A percentile compares a stretch with the other conserved stretches of the same genome.
Conservation (phyloP, 2,329 filamentous ascomycete genomes). For the Phialemonium atrogriseum region DNA sequence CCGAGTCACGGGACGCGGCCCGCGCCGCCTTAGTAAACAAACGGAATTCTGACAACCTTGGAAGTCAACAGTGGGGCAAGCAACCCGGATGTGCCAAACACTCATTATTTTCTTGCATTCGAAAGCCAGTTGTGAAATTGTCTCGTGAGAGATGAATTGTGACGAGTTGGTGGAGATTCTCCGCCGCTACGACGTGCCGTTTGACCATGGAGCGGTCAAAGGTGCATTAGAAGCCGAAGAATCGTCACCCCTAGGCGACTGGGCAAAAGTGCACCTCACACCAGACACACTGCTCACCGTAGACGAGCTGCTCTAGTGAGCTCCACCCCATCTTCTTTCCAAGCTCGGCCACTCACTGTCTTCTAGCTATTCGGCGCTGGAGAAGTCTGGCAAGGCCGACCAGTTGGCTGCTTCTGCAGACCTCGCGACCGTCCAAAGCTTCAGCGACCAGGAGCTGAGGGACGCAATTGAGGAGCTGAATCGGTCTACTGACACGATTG, state of each 20-base stretch:
- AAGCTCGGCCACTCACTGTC: constrained; percentile 8
- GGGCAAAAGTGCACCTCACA: constrained; percentile 39
- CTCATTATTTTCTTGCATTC: too few species aligned
- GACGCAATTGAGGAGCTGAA: constrained; percentile 56
- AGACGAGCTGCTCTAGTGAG: constrained; percentile 47
- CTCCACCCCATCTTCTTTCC: not conserved
- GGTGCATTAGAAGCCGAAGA: constrained; percentile 22
- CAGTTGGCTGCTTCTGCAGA: constrained; percentile 35
- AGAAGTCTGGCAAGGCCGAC: constrained; percentile 39
- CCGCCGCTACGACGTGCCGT: constrained; percentile 20
- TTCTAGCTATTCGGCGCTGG: constrained; percentile 40
- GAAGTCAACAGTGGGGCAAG: too few species aligned
- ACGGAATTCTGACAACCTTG: too few species aligned
- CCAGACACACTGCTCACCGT: constrained; percentile 43
- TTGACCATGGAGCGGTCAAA: constrained; percentile 23
- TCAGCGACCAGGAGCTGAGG: constrained; percentile 52
- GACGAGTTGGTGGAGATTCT: constrained; percentile 21
- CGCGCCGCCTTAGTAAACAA: too few species aligned
- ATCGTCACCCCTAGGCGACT: constrained; percentile 31
- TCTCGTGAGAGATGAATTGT: too few species aligned
- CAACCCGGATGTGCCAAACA: too few species aligned
- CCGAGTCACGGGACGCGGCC: too few species aligned
- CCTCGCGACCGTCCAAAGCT: constrained; percentile 36
- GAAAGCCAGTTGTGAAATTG: too few species aligned
- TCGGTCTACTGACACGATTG: constrained; percentile 54